Percentiles rank a stretch among this genome's conserved stretches.
Evolutionary conservation across 23 red algal species (phyloP).

Genomic region (Agarophyton chilense): DNA sequence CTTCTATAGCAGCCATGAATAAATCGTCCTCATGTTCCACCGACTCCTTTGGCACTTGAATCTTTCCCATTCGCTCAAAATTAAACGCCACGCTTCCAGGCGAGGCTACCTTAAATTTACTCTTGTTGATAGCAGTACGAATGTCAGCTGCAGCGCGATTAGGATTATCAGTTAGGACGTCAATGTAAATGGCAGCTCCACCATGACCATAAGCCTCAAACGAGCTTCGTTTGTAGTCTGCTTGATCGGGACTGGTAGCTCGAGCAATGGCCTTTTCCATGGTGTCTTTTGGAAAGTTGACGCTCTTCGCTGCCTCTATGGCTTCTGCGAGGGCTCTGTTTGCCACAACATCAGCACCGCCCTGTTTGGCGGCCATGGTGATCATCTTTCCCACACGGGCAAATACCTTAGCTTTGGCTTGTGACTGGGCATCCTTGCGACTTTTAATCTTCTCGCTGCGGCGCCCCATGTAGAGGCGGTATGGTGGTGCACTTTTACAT

Average conservation of each 20-base stretch:
- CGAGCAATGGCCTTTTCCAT: constrained; percentile 78
- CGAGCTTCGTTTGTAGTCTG: constrained; percentile 74
- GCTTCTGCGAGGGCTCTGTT: constrained; percentile 81
- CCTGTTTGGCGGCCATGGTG: constrained; percentile 73
- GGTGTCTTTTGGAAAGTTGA: constrained; percentile 84
- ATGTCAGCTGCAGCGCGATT: constrained; percentile 88
- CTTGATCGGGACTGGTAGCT: constrained; percentile 76
- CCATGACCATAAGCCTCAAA: constrained; percentile 92
- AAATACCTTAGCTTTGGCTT: constrained; percentile 72
- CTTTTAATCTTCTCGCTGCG: constrained; percentile 87
- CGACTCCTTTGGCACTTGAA: constrained; percentile 33
- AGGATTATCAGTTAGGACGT: constrained; percentile 82
- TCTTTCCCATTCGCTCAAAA: constrained; percentile 80
- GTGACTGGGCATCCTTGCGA: constrained; percentile 70
- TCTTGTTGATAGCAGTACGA: constrained; percentile 73
- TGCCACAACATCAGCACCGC: constrained; percentile 57
- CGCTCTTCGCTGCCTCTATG: constrained; percentile 64
- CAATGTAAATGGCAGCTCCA: constrained; percentile 80
- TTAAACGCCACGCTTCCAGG: constrained; percentile 86
- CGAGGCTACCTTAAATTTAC: constrained; percentile 78
- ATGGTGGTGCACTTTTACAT: not conserved
- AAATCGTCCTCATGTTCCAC: constrained; percentile 58
- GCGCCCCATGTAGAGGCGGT: constrained; percentile 68
- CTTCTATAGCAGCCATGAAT: constrained; percentile 71
- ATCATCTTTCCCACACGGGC: constrained; percentile 85